Conservation (phyloP, 1,139 yeast species). For the Meyerozyma carpophila region DNA sequence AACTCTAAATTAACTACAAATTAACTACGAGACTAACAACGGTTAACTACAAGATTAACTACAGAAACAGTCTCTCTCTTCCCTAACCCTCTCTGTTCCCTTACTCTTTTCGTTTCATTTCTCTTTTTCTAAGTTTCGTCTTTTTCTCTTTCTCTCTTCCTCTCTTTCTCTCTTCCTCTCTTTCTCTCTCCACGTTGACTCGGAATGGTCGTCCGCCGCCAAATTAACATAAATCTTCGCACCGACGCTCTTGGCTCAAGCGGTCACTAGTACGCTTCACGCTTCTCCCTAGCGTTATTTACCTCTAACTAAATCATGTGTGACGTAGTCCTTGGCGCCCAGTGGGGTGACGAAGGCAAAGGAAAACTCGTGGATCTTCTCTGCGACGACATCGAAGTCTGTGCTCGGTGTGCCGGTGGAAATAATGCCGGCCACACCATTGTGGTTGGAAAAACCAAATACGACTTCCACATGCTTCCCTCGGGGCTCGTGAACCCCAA, state of each 20-base stretch:
- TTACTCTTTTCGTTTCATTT: no score
- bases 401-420: constrained; percentile 99
- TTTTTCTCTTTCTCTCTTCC: no score
- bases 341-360: constrained; percentile 99
- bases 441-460: constrained; percentile 81
- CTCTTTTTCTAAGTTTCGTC: no score
- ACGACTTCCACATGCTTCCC: constrained; percentile 98
- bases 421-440: constrained; percentile 99
- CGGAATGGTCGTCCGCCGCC: not conserved
- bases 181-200: not conserved
- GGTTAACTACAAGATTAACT: no score
- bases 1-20: no score
- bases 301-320: constrained; percentile 45
- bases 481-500: constrained; percentile 93
- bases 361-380: constrained; percentile 93
- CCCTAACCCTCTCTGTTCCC: no score
- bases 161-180: not conserved
- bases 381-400: constrained; percentile 90
- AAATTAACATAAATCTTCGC: not conserved
- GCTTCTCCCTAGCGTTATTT: not conserved
- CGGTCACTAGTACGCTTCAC: constrained; percentile 1
- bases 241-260: not conserved
- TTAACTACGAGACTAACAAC: no score
- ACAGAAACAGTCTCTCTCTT: no score
- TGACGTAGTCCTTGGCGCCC: constrained; percentile 94